These are phyloP conservation scores for Saturnispora gosingensis DNA, from an alignment of 805 yeast species.

Conservation along the genomic window DNA sequence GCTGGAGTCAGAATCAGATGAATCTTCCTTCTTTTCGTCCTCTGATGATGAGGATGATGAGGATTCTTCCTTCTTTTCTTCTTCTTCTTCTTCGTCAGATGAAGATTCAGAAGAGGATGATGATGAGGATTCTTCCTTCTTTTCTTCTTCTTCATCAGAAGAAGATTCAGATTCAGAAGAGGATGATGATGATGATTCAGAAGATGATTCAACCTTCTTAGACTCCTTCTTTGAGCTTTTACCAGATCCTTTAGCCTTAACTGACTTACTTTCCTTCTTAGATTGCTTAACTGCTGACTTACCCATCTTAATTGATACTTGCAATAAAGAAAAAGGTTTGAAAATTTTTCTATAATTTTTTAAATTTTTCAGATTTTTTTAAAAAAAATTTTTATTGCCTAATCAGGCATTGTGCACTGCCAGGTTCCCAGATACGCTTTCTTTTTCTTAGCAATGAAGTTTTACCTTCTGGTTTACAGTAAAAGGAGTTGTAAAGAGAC, in stretches of 20 bases:
- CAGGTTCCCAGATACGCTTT: not conserved
- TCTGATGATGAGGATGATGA: constrained; percentile 13
- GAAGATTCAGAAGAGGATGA: constrained; percentile 16
- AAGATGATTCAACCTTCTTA: constrained; percentile 20
- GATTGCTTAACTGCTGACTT: constrained; percentile 22
- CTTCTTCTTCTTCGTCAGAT: too few relatives aligned
- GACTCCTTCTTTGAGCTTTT: constrained; percentile 15
- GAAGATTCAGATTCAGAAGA: constrained; percentile 22
- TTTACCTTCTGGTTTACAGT: not conserved
- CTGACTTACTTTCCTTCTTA: constrained; percentile 18
- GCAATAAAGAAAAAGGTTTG: constrained; percentile 4
- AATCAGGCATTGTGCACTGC: constrained; percentile 1
- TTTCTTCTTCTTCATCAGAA: constrained; percentile 10
- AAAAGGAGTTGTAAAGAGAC: not conserved
- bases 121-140: constrained; percentile 1
- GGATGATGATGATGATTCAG: constrained; percentile 10
- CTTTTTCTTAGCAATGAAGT: not conserved
- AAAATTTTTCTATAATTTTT: not conserved
- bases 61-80: constrained; percentile 12
- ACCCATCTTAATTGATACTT: constrained; percentile 17
- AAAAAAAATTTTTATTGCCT: constrained; percentile 6
- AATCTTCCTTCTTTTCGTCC: constrained; percentile 9
- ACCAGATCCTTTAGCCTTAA: constrained; percentile 14
- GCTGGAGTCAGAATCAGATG: constrained; percentile 21
- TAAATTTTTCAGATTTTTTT: constrained; percentile 2